These are phyloP conservation scores for Dipodascus geniculatus DNA, from an alignment of 805 yeast species.

Conservation along the genomic window DNA sequence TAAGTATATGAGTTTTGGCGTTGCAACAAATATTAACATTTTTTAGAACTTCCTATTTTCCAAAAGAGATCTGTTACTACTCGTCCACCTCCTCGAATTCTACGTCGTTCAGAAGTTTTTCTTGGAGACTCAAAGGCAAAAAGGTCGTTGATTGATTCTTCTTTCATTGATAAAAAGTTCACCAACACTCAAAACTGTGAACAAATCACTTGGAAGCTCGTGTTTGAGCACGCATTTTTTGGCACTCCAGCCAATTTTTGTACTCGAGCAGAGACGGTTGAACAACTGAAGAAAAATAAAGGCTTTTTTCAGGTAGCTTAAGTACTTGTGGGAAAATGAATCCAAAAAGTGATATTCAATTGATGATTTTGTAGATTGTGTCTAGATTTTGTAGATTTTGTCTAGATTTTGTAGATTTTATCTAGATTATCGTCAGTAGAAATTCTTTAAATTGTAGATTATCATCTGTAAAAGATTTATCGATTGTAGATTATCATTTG, in stretches of 20 bases:
- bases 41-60: background rate
- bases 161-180: background rate
- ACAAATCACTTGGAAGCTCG: slow-evolving; percentile 12
- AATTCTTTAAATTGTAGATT: too few relatives aligned
- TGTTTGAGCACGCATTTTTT: slow-evolving; percentile 12
- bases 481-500: too few relatives aligned
- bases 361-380: too few relatives aligned
- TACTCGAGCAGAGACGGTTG: background rate
- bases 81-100: background rate
- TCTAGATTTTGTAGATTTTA: too few relatives aligned
- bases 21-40: background rate
- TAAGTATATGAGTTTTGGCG: background rate
- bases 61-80: background rate
- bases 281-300: background rate
- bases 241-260: slow-evolving; percentile 12
- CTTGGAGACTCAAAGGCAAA: background rate
- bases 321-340: background rate
- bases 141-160: background rate
- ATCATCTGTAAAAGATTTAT: too few relatives aligned
- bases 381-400: too few relatives aligned
- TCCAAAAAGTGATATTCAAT: background rate
- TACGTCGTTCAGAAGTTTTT: background rate
- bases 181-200: slow-evolving; percentile 1
- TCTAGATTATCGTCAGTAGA: too few relatives aligned
- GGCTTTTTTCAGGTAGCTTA: background rate